Evolutionary conservation across 1,139 yeast genomes (phyloP).

Genomic region (Yamadazyma oceani): DNA sequence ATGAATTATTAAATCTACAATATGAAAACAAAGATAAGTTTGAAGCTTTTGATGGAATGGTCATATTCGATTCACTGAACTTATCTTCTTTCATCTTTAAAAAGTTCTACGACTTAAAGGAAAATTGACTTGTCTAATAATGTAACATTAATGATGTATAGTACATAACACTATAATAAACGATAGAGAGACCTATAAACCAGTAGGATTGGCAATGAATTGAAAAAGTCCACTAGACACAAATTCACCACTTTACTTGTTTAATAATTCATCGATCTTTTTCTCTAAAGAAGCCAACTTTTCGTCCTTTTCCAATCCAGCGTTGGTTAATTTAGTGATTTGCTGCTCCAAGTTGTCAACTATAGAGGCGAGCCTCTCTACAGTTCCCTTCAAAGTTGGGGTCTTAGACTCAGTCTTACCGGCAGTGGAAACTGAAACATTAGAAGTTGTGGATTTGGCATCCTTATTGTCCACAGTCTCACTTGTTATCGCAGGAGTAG

Average conservation of each 20-base stretch:
- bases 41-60: constrained; percentile 63
- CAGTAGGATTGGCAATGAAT: neutral
- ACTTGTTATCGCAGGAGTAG: constrained; percentile 3
- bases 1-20: constrained; percentile 67
- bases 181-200: neutral
- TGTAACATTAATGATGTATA: constrained; percentile 3
- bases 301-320: constrained; percentile 63
- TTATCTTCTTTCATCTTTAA: constrained; percentile 67
- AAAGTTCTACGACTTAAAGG: constrained; percentile 60
- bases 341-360: constrained; percentile 58
- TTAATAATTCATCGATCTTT: constrained; percentile 41
- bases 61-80: constrained; percentile 62
- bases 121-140: constrained; percentile 16
- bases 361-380: constrained; percentile 60
- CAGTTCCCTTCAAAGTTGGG: constrained; percentile 68
- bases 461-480: too few relatives aligned
- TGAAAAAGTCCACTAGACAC: constrained; percentile 2
- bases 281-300: constrained; percentile 47
- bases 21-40: constrained; percentile 55
- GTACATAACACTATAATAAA: constrained; percentile 7
- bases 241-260: constrained; percentile 16
- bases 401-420: constrained; percentile 27
- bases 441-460: too few relatives aligned
- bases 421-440: constrained; percentile 4
- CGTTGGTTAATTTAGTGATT: constrained; percentile 48